Base-by-base conservation (phyloP, 1,139 yeast genomes). In the Pichia sp. region DNA sequence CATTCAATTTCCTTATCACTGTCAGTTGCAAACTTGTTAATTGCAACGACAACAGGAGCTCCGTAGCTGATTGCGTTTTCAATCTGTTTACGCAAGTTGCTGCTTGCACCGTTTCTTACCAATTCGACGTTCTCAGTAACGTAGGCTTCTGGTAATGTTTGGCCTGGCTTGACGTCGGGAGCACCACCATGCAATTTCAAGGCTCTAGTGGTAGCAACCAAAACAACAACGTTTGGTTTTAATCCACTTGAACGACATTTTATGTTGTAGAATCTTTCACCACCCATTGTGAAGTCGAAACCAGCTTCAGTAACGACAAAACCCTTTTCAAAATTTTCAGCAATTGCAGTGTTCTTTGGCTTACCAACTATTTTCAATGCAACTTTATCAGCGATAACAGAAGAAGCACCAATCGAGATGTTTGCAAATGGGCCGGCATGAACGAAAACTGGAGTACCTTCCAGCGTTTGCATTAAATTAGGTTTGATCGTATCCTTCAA, bases 391-490 rank as follows among this genome's bases (percentile, higher is more conserved):
- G 93, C 92, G 66, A 86, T 78, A 45, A 86, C 88, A 23, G 93
- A 86, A 1, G 90, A 85, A 15, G 93, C 90, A 65, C 95, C 95
- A 67, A 87, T 87, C 30, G 93, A 86, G 60, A 87, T 87, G 70
- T 87, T 87, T 61, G 95, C 95, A 68, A 87, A 87, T 53, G 95
- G 95, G 58, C 95, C 95, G 38, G 93, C 93, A 66, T 87, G 95
- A 32, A 87, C 90, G 69, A 87, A 79, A 16, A 86, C 93, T 3
- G 93, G 95, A 7, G 92, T 85, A 60, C 95, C 95, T 72, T 87
- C 93, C 64, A 87, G 75, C 45, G 92, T 83, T 73, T 87, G 95
- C 95, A 87, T 87, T 70, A 87, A 75, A 66, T 85, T 87, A 61
- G 95, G 95, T 68, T 86, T 87, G 60, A 86, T 78, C n/a, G 92